These are phyloP conservation scores for Rhynchospora tenuis DNA, from an alignment of 176 grass and related monocot genomes.

Conservation along the genomic window DNA sequence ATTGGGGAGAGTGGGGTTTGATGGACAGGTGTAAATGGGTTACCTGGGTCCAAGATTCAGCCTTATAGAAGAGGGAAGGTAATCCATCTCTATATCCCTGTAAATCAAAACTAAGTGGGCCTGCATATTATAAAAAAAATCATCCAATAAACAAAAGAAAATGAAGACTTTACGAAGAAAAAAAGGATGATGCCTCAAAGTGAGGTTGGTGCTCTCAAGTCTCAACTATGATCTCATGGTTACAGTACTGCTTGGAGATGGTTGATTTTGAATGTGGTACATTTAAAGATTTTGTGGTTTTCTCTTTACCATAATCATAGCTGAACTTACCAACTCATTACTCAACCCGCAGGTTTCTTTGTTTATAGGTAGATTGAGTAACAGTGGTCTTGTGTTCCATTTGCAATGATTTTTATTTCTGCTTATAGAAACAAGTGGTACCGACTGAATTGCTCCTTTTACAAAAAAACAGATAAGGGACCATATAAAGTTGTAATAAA, in stretches of 20 bases:
- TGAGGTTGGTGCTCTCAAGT: too few relatives aligned
- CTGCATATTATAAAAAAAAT: slow-evolving; percentile 27
- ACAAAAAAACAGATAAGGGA: neutral
- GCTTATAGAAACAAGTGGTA: neutral
- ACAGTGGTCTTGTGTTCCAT: neutral
- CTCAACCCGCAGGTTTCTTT: neutral
- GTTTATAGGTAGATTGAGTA: too few relatives aligned
- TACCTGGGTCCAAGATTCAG: slow-evolving; percentile 62
- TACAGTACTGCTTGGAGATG: neutral
- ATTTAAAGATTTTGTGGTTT: neutral
- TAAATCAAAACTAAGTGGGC: slow-evolving; percentile 49
- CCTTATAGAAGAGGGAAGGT: slow-evolving; percentile 41
- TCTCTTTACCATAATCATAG: neutral
- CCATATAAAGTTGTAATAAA: neutral
- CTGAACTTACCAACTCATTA: neutral
- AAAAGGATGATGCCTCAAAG: neutral
- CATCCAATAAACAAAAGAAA: neutral
- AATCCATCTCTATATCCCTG: slow-evolving; percentile 27
- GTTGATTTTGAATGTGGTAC: neutral
- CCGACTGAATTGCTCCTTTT: neutral
- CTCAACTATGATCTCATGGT: too few relatives aligned
- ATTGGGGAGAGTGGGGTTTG: neutral
- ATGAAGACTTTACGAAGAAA: neutral
- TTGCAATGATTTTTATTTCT: neutral
- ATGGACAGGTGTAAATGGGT: neutral